Conservation (phyloP, 805 yeast genomes). For the Alloascoidea hylecoeti region DNA sequence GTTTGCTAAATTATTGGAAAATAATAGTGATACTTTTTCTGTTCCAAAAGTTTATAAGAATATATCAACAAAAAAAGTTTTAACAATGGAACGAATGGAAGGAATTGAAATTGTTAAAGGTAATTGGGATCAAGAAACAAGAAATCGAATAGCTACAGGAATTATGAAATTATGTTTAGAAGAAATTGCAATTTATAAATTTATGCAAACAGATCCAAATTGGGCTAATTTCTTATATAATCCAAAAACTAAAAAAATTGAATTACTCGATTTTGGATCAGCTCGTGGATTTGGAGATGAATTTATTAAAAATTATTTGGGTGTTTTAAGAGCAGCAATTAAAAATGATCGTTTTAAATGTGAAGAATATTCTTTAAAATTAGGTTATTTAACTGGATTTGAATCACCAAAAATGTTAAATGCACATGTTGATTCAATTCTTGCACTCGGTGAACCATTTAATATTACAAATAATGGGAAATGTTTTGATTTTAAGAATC, state of each 20-base stretch:
- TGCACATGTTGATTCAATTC: constrained; percentile 85
- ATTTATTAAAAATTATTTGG: constrained; percentile 57
- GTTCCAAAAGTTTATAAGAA: constrained; percentile 80
- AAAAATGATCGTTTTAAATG: constrained; percentile 49
- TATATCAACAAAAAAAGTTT: constrained; percentile 65
- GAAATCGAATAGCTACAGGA: constrained; percentile 69
- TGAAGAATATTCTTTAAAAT: constrained; percentile 45
- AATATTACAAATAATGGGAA: constrained; percentile 27
- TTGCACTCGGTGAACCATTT: constrained; percentile 91
- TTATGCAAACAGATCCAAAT: constrained; percentile 98
- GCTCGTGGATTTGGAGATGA: constrained; percentile 62
- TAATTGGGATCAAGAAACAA: constrained; percentile 52
- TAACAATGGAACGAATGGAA: constrained; percentile 81
- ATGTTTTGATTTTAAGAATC: constrained; percentile 60
- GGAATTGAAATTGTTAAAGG: constrained; percentile 78
- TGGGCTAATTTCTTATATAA: constrained; percentile 97
- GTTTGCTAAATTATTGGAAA: constrained; percentile 46
- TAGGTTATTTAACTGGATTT: constrained; percentile 86
- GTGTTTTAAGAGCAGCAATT: constrained; percentile 64
- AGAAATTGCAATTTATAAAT: constrained; percentile 74
- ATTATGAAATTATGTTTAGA: constrained; percentile 76
- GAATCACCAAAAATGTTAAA: constrained; percentile 80
- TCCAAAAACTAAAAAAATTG: constrained; percentile 50
- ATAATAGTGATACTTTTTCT: constrained; percentile 30
- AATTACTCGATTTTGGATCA: constrained; percentile 91